Base-by-base conservation (phyloP, 345 rosid species). In the Passiflora organensis region DNA sequence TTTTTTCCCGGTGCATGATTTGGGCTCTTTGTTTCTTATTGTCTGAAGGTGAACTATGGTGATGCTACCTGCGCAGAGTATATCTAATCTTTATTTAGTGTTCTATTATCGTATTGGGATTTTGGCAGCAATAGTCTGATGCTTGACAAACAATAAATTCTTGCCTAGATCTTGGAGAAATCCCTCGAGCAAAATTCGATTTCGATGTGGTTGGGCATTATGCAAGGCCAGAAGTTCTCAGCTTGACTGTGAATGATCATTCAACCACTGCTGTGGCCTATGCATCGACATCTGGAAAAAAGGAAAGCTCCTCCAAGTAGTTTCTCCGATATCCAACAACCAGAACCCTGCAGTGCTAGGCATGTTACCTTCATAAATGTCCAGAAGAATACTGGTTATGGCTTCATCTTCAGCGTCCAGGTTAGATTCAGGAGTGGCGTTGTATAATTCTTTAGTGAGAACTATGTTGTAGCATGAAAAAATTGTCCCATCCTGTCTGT, bases 121-220 rank as follows among this genome's bases (percentile, higher is more conserved):
- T n/a, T 51, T 6, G n/a, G 8, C n/a, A 42, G 17, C 19, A 24
- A 13, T 32, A 37, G 17, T 44, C 46, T 64, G 56, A 36, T 58
- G 58, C 15, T 49, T 46, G 54, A 32, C 13, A 53, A n/a, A n/a
- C 17, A 25, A 25, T 43, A 11, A 38, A 21, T 8, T 34, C 48
- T 17, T 49, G 43, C 18, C 49, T 80, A 88, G 99, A 88, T 80
- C 84, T 93, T 44, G 96, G 99, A 58, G 99, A 93, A 67, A 80
- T 91, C 69, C 83, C 84, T 0, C 56, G 89, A 21, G 96, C 94
- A 28, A 93, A 93, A 53, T 88, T 93, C 41, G 95, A 80, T 67
- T 88, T 88, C n/a, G 96, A 88, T 62, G 96, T 88, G 71, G 94
- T 88, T 4, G 95, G 99, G 41, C 99, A 86, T 60, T 88, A 86